Evolutionary conservation across 2,329 filamentous ascomycete species (phyloP).

Genomic region (Amesomyces nigricolor): DNA sequence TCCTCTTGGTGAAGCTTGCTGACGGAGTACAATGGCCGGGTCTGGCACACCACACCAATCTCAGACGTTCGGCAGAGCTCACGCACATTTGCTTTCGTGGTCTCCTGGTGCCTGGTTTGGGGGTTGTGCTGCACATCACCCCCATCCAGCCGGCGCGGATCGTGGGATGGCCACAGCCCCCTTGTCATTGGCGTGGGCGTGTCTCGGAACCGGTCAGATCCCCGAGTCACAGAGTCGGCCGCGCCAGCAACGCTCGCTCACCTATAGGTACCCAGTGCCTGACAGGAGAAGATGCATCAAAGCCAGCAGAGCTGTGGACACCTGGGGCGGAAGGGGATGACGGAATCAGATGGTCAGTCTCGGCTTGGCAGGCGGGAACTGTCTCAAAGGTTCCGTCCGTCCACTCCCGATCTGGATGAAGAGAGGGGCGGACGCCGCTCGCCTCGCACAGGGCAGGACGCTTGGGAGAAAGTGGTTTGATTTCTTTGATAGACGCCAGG

Average conservation of each 20-base stretch:
- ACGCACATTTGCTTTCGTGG: no score
- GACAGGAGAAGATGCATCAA: background rate
- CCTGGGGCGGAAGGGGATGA: conserved; percentile 12
- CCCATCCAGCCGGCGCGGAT: no score
- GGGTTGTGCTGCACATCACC: no score
- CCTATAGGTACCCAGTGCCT: background rate
- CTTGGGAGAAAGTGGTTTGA: background rate
- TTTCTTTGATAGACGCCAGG: no score
- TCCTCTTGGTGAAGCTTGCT: conserved; percentile 8
- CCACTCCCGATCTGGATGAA: conserved; percentile 13
- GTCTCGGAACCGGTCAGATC: background rate
- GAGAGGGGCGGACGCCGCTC: conserved; percentile 10
- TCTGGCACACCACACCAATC: conserved; percentile 15
- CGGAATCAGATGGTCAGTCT: conserved; percentile 16
- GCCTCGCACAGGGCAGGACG: background rate
- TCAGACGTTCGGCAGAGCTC: background rate
- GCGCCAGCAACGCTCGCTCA: background rate
- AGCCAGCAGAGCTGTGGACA: background rate
- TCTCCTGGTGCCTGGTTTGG: no score
- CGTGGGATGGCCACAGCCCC: background rate
- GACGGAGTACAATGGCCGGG: background rate
- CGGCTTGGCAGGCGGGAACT: conserved; percentile 20
- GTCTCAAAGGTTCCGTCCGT: conserved; percentile 16
- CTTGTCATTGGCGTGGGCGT: background rate
- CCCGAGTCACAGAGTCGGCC: background rate